Conservation (phyloP, 331 rosid genomes). For the Pyrus hybrid region DNA sequence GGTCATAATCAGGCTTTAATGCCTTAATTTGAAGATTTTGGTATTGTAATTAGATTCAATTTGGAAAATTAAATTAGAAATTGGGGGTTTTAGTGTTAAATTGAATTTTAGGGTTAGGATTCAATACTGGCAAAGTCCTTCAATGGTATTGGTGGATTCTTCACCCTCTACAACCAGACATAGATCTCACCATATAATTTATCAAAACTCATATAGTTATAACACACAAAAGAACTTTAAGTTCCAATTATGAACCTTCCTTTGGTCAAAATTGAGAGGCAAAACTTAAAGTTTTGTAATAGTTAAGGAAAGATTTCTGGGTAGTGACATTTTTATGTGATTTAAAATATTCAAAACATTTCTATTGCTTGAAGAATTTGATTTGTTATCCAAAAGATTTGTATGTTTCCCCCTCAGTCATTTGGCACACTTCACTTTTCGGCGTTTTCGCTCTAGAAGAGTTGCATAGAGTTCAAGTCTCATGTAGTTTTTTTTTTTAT, state of each 20-base stretch:
- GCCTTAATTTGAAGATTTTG: no score
- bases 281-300: no score
- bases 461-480: background rate
- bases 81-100: no score
- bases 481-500: background rate
- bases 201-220: conserved; percentile 1
- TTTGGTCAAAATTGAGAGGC: conserved; percentile 74
- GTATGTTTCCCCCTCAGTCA: background rate
- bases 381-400: no score
- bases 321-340: no score
- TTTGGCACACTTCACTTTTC: background rate
- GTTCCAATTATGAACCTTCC: conserved; percentile 60
- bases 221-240: background rate
- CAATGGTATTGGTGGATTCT: conserved; percentile 90
- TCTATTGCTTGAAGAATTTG: no score
- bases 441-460: background rate
- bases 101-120: no score
- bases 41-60: no score
- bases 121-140: conserved; percentile 81
- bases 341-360: background rate
- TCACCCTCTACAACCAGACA: conserved; percentile 78
- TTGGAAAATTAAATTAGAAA: no score
- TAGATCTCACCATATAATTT: conserved; percentile 20
- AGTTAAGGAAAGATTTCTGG: no score
- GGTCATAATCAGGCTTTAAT: no score